These are phyloP conservation scores for Penicillium concentricum DNA, from an alignment of 2,329 filamentous ascomycete genomes.

Conservation along the genomic window DNA sequence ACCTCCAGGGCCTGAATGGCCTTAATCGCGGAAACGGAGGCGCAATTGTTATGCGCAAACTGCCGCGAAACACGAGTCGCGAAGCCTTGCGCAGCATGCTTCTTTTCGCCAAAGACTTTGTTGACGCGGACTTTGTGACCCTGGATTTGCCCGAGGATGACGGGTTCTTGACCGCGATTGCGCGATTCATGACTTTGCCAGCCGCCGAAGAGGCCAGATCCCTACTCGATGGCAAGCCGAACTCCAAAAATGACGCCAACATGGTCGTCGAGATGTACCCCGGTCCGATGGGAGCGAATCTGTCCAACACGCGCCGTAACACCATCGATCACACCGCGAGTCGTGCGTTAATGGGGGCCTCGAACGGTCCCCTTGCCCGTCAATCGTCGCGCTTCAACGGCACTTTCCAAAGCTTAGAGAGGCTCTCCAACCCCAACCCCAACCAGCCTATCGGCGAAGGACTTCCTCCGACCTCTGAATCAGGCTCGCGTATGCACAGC, in stretches of 20 bases:
- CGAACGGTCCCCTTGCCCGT: slow-evolving; percentile 46
- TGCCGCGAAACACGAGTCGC: slow-evolving; percentile 58
- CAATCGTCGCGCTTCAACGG: slow-evolving; percentile 61
- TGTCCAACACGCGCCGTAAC: slow-evolving; percentile 46
- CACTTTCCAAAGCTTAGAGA: slow-evolving; percentile 60
- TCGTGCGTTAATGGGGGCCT: slow-evolving; percentile 34
- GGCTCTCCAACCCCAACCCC: slow-evolving; percentile 51
- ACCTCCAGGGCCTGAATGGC: slow-evolving; percentile 37
- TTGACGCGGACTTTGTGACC: slow-evolving; percentile 58
- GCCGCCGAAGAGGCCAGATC: slow-evolving; percentile 61
- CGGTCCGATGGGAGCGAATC: slow-evolving; percentile 35
- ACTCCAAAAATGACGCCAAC: slow-evolving; percentile 59
- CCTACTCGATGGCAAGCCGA: slow-evolving; percentile 61
- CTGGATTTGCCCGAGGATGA: slow-evolving; percentile 57
- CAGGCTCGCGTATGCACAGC: slow-evolving; percentile 51
- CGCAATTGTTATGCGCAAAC: slow-evolving; percentile 57
- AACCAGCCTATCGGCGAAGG: slow-evolving; percentile 51
- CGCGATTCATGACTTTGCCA: slow-evolving; percentile 56
- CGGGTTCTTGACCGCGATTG: slow-evolving; percentile 58
- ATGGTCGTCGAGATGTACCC: slow-evolving; percentile 57
- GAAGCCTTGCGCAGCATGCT: slow-evolving; percentile 63
- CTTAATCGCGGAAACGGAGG: slow-evolving; percentile 34
- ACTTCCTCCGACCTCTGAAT: slow-evolving; percentile 51
- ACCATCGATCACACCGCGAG: slow-evolving; percentile 52
- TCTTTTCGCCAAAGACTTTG: slow-evolving; percentile 63